A percentile compares a stretch with the other conserved stretches of the same genome.
Conservation (phyloP, 768 basidiomycete genomes). For the Hebeloma cylindrosporum region DNA sequence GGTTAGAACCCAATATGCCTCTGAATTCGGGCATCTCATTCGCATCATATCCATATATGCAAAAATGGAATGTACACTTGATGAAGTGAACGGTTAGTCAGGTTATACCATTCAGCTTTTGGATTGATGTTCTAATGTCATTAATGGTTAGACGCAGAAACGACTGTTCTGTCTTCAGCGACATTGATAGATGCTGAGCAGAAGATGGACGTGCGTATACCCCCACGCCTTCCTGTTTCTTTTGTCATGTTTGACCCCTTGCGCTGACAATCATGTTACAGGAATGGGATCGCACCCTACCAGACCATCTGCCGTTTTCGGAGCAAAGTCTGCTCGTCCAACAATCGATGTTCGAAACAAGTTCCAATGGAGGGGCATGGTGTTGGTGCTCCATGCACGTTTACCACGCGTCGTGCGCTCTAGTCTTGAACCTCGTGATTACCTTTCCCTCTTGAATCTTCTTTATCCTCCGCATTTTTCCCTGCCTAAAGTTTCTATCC, state of each 20-base stretch:
- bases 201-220: constrained; percentile 41
- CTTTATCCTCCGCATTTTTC: constrained; percentile 6
- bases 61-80: constrained; percentile 56
- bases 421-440: constrained; percentile 65
- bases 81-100: constrained; percentile 50
- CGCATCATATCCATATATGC: constrained; percentile 66
- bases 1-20: constrained; percentile 59
- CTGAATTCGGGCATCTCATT: constrained; percentile 77
- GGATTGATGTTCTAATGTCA: constrained; percentile 7
- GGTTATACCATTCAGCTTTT: constrained; percentile 1
- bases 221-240: neutral
- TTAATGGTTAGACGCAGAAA: constrained; percentile 33
- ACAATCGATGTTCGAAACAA: constrained; percentile 76
- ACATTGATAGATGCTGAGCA: constrained; percentile 43
- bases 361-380: constrained; percentile 79
- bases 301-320: constrained; percentile 69
- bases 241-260: constrained; percentile 7
- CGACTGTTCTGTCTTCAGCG: constrained; percentile 32
- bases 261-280: constrained; percentile 26
- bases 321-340: constrained; percentile 69
- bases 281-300: constrained; percentile 69
- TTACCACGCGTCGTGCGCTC: constrained; percentile 64
- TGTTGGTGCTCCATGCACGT: constrained; percentile 77
- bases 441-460: constrained; percentile 15
- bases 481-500: constrained; percentile 6